Base-by-base conservation (phyloP, 192 early-diverging fungal genomes). In the Umbelopsis isabellina region DNA sequence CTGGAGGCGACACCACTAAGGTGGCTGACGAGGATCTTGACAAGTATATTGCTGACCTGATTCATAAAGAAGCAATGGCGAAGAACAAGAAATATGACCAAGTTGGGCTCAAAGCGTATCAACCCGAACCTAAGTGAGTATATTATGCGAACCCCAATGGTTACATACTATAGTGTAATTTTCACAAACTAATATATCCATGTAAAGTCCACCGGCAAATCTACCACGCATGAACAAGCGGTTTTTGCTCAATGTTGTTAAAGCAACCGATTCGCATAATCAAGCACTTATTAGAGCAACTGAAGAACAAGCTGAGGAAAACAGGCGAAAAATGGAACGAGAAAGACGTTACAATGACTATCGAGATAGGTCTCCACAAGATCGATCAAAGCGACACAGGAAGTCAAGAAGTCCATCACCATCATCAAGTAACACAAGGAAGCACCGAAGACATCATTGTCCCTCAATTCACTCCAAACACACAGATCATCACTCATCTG, bases 221-320 rank as follows among this genome's bases (percentile, higher is more conserved):
- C 64, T 80, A 0, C 81, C 81, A 10, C 86, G 83, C 46, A 82
- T 85, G 23, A 88, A 88, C 66, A 88, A 83, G 41, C 75, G 86
- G n/a, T 88, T 88, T 55, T 74, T 88, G 3, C 70, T 80, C 12
- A 84, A 84, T 20, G 77, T 88, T 22, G 79, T 88, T 45, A 86
- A 85, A 68, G 82, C 75, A 50, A 86, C 85, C 0, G 83, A 86
- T 53, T 66, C 70, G 47, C 86, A 88, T 64, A 88, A 88, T 35
- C 78, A 88, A 50, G 72, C 78, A 4, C 69, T 86, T 12, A 83
- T 88, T 49, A 75, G 70, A 23, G 74, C 79, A 2, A 76, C 79
- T 21, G 82, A 85, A 68, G 82, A 79, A 55, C 70, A 78, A n/a
- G 84, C 81, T 3, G 23, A 61, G n/a, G 72, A 73, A 3, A 74